Percentiles rank a stretch among this genome's conserved stretches.
Evolutionary conservation across 225 moss, liverwort and hornwort genomes (phyloP).

Genomic region (Marchantia paleacea): DNA sequence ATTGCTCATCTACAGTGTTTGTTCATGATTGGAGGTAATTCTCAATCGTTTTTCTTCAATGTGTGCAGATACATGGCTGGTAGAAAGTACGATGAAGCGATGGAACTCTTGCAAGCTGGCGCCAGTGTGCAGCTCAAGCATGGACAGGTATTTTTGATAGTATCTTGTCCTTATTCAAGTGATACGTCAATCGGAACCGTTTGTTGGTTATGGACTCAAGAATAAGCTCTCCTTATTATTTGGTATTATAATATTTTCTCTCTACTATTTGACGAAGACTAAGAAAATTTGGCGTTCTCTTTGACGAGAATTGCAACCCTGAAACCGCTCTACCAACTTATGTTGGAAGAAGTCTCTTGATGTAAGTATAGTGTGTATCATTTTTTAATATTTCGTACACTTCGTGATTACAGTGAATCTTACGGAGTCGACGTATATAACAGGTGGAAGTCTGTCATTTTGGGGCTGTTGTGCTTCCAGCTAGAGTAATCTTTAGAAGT

Average conservation of each 20-base stretch:
- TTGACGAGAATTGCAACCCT: not conserved
- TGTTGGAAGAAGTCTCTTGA: not conserved
- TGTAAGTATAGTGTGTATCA: not conserved
- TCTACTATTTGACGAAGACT: not conserved
- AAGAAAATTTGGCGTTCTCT: not conserved
- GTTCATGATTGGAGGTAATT: not conserved
- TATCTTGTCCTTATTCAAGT: not conserved
- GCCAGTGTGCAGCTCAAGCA: constrained; percentile 84
- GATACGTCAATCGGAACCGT: too few species aligned
- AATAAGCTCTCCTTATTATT: not conserved
- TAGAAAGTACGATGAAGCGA: constrained; percentile 78
- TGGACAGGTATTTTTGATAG: constrained; percentile 56
- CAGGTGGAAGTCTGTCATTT: not conserved
- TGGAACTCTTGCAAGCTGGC: constrained; percentile 79
- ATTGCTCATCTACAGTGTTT: not conserved
- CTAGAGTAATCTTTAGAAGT: not conserved
- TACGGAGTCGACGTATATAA: not conserved
- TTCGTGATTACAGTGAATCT: too few species aligned
- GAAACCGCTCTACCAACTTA: not conserved
- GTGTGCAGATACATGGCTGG: constrained; percentile 62
- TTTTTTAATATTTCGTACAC: not conserved
- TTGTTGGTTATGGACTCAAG: not conserved
- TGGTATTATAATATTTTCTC: not conserved
- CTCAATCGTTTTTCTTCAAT: not conserved
- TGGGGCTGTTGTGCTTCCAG: not conserved